Conservation (phyloP, 306 rosid genomes). For the Vigna angularis region DNA sequence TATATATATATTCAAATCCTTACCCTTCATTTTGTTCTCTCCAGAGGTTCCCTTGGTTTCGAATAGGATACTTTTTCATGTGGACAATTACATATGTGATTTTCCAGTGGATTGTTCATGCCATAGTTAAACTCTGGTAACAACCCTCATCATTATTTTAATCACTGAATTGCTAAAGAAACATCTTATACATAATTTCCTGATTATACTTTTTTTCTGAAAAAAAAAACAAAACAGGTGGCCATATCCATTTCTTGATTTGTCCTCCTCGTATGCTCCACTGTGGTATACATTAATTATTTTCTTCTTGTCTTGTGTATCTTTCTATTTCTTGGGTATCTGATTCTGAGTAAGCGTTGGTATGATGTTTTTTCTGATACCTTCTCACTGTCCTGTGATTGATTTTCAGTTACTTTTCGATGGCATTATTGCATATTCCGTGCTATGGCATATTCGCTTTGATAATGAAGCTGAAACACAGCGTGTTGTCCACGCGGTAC, state of each 20-base stretch:
- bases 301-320: not conserved
- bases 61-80: constrained; percentile 89
- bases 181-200: constrained; percentile 14
- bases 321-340: not conserved
- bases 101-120: constrained; percentile 90
- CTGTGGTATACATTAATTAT: constrained; percentile 61
- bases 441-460: constrained; percentile 88
- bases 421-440: constrained; percentile 86
- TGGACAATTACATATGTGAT: constrained; percentile 85
- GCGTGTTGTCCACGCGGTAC: constrained; percentile 62
- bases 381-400: constrained; percentile 39
- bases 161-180: constrained; percentile 11
- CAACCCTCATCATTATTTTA: constrained; percentile 8
- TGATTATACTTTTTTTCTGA: constrained; percentile 20
- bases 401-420: constrained; percentile 77
- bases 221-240: constrained; percentile 67
- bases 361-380: constrained; percentile 37
- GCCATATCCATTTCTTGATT: constrained; percentile 98
- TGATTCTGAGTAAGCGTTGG: constrained; percentile 24
- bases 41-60: constrained; percentile 95
- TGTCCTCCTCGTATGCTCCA: constrained; percentile 84
- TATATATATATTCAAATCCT: constrained; percentile 28
- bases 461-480: constrained; percentile 84
- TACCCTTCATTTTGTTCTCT: constrained; percentile 32
- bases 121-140: constrained; percentile 81